These are phyloP conservation scores for Leccinum pachyderme DNA, from an alignment of 1,284 basidiomycete genomes.

Conservation along the genomic window DNA sequence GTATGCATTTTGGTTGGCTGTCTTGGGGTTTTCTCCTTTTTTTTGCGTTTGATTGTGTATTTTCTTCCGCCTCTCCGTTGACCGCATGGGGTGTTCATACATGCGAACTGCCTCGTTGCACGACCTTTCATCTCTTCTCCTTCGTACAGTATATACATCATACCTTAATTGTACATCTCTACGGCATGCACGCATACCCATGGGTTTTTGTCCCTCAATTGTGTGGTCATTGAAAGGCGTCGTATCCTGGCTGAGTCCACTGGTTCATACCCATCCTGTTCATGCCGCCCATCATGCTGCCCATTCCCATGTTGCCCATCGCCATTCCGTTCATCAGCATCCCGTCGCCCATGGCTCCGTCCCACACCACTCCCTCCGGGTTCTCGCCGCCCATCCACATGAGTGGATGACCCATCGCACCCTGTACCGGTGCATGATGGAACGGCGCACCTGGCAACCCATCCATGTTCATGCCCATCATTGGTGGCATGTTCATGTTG, in stretches of 20 bases:
- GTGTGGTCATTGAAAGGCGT: constrained; percentile 28
- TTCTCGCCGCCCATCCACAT: constrained; percentile 32
- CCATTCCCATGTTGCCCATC: constrained; percentile 37
- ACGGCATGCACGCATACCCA: constrained; percentile 28
- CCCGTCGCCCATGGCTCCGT: constrained; percentile 28
- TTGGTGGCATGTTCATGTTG: constrained; percentile 31
- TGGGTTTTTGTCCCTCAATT: constrained; percentile 5
- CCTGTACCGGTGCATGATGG: constrained; percentile 18
- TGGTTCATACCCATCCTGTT: constrained; percentile 38
- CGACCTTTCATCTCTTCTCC: neutral
- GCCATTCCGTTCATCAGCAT: constrained; percentile 34
- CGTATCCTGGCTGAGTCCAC: constrained; percentile 33
- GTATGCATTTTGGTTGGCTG: constrained; percentile 1
- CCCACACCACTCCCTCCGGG: constrained; percentile 28
- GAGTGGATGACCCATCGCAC: constrained; percentile 16
- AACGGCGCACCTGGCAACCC: constrained; percentile 25
- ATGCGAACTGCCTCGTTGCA: constrained; percentile 6
- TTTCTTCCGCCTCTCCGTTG: constrained; percentile 15
- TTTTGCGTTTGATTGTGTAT: neutral
- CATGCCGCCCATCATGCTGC: constrained; percentile 33
- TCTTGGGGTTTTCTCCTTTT: neutral
- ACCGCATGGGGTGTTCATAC: constrained; percentile 10
- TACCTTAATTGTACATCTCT: constrained; percentile 26
- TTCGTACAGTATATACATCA: constrained; percentile 24
- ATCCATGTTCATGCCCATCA: constrained; percentile 48